Conservation (phyloP, 495 filamentous ascomycete species). For the Lasiosphaeriaceae sp. region DNA sequence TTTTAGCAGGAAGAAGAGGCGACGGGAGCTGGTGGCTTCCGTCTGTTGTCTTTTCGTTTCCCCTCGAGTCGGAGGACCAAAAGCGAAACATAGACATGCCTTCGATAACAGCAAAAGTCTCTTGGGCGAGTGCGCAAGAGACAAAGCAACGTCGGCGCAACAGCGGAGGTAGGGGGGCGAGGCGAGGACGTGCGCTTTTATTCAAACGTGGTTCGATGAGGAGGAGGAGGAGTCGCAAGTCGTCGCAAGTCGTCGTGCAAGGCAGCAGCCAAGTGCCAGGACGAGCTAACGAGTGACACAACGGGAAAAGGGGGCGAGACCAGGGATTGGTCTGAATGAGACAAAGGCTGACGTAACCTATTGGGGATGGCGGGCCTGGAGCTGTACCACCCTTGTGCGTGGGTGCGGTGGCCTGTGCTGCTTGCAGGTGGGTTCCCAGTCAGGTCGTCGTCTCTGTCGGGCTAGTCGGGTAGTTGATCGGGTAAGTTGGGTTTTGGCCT, state of each 20-base stretch:
- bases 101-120: neutral
- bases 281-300: neutral
- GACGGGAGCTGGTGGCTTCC: slow-evolving; percentile 3
- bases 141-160: too few relatives aligned
- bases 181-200: neutral
- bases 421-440: slow-evolving; percentile 7
- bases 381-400: too few relatives aligned
- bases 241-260: slow-evolving; percentile 8
- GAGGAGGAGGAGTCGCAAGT: too few relatives aligned
- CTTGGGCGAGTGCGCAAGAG: slow-evolving; percentile 6
- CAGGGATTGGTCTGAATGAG: slow-evolving; percentile 3
- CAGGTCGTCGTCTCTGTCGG: slow-evolving; percentile 9
- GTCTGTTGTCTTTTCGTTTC: slow-evolving; percentile 38
- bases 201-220: neutral
- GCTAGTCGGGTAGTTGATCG: slow-evolving; percentile 13
- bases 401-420: neutral
- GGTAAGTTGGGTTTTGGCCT: slow-evolving; percentile 7
- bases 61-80: slow-evolving; percentile 46
- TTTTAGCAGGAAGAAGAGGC: slow-evolving; percentile 22
- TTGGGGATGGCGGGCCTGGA: neutral
- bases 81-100: slow-evolving; percentile 45
- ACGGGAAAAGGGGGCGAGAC: slow-evolving; percentile 4
- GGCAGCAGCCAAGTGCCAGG: slow-evolving; percentile 19
- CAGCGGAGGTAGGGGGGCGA: neutral
- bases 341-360: slow-evolving; percentile 23